These are phyloP conservation scores for Heliosperma pusillum DNA, from an alignment of 148 eudicot species.

Conservation along the genomic window DNA sequence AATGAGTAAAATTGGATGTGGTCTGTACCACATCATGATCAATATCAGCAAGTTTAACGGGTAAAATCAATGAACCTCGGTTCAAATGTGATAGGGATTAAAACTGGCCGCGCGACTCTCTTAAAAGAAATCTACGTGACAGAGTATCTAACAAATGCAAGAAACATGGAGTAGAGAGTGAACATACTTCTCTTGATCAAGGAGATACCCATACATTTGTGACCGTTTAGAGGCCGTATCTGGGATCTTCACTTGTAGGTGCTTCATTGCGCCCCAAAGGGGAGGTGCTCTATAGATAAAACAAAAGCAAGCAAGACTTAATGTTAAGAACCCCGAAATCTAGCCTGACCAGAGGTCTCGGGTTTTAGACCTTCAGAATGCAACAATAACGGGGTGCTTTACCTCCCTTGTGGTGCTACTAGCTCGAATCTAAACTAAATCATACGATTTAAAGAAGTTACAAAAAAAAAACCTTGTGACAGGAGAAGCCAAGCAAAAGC, in stretches of 20 bases:
- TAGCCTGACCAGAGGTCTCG: too few species aligned
- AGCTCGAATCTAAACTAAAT: neutral
- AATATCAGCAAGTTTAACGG: too few species aligned
- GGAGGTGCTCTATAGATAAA: conserved; percentile 61
- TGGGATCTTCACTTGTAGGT: conserved; percentile 65
- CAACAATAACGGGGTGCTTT: neutral
- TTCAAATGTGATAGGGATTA: too few species aligned
- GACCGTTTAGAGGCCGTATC: conserved; percentile 72
- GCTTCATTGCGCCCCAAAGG: conserved; percentile 80
- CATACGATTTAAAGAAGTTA: neutral
- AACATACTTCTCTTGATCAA: conserved; percentile 81
- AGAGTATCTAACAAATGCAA: neutral
- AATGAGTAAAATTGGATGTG: too few species aligned
- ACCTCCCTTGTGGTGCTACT: neutral
- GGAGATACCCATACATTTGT: conserved; percentile 65
- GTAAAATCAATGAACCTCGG: too few species aligned
- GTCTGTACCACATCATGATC: too few species aligned
- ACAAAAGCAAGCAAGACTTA: neutral
- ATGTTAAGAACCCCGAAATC: neutral
- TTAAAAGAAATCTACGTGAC: too few species aligned
- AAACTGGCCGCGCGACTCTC: too few species aligned
- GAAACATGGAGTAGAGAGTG: neutral
- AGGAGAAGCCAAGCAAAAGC: conserved; percentile 74
- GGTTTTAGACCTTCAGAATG: neutral
- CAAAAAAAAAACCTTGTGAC: conserved; percentile 52